Evolutionary conservation across 805 yeast species (phyloP), one percentile per base, ranked within the genome.

Genomic region (Zygoascus bituminiphila): DNA sequence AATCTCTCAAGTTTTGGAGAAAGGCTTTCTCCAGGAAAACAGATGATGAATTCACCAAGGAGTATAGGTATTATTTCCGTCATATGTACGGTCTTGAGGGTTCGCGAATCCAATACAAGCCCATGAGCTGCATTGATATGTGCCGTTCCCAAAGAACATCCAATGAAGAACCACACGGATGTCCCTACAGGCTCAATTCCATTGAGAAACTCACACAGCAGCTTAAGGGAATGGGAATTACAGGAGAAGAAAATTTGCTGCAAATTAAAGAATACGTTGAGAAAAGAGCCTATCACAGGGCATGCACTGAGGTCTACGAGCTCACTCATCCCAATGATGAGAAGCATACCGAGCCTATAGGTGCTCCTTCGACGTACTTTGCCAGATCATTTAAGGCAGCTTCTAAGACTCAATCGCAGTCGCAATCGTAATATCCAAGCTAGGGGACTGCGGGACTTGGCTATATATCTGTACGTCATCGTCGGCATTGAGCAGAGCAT

Each of bases 81-180:
- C 97, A 93, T 65, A 77, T 75, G 53, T 93, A 91, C 63, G 99
- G 98, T 44, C 71, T 87, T 50, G 96, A 87, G 67, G 99, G 98
- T 56, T 82, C 83, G 10, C 71, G 96, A 51, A 83, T 79, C 58
- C 85, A 88, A 57, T 88, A 88, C 66, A 77, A 78, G 58, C 95
- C 98, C 2, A 77, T 84, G 82, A 84, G 82, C 61, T 93, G 97
- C 69, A 76, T 79, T 36, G 79, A 82, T 1, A 87, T 93, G 38
- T 65, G 87, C 50, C 51, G 40, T 33, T 12, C 47, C 4, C 87
- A 88, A 6, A 76, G 81, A 54, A 88, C 95, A 0, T 70, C 71
- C 9, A 68, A 72, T 42, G 72, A 75, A 38, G 95, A 89, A 56
- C 76, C 69, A 51, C 96, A 91, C 62, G 98, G 98, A 2, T 91